These are phyloP conservation scores for Kalmanozyma brasiliensis DNA, from an alignment of 1,284 basidiomycete species.

Conservation along the genomic window DNA sequence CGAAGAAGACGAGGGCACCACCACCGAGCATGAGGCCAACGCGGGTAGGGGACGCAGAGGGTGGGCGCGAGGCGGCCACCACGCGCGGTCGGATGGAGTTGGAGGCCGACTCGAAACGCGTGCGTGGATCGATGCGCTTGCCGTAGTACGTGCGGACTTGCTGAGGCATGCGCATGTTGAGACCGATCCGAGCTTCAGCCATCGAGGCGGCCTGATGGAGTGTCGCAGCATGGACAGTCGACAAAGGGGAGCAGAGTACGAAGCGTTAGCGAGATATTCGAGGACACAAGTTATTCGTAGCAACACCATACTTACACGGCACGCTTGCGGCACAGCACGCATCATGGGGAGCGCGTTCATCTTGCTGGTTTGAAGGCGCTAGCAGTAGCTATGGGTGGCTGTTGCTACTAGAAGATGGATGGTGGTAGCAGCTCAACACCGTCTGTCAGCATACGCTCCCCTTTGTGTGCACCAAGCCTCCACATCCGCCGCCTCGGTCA, in stretches of 20 bases:
- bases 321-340: conserved; percentile 26
- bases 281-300: no score
- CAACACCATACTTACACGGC: conserved; percentile 17
- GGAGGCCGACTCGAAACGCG: conserved; percentile 6
- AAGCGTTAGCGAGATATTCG: neutral
- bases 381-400: no score
- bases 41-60: conserved; percentile 12
- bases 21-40: conserved; percentile 33
- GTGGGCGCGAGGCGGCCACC: conserved; percentile 14
- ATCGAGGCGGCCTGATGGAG: conserved; percentile 23
- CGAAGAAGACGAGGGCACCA: conserved; percentile 25
- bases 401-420: no score
- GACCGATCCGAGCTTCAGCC: conserved; percentile 23
- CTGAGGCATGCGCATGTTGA: conserved; percentile 32
- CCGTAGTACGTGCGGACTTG: conserved; percentile 36
- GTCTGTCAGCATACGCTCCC: no score
- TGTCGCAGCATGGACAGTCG: no score
- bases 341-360: conserved; percentile 38
- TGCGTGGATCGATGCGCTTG: conserved; percentile 33
- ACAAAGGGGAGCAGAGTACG: no score
- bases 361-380: neutral
- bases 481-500: neutral
- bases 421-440: neutral
- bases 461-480: neutral
- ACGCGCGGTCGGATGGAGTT: conserved; percentile 12